A percentile compares a stretch with the other conserved stretches of the same genome.
Evolutionary conservation across 805 yeast species (phyloP).

Genomic region (Blastobotrys parvus): DNA sequence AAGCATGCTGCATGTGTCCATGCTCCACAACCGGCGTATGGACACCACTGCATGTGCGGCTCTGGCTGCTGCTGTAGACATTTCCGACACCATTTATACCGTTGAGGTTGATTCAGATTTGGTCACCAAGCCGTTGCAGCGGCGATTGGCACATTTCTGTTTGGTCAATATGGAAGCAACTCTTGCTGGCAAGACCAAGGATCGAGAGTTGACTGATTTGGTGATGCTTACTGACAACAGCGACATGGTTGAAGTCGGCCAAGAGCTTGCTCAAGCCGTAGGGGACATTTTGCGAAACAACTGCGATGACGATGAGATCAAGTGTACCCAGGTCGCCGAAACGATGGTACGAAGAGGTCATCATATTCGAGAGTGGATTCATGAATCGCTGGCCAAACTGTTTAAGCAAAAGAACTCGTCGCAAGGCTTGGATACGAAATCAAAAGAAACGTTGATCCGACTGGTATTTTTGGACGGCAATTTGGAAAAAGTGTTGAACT

Average conservation of each 20-base stretch:
- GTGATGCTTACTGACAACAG: conserved; percentile 16
- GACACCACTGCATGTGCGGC: conserved; percentile 56
- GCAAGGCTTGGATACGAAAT: conserved; percentile 48
- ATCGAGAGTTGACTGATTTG: not conserved
- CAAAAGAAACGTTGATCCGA: conserved; percentile 66
- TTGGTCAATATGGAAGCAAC: conserved; percentile 56
- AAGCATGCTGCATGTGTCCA: conserved; percentile 57
- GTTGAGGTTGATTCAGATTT: conserved; percentile 58
- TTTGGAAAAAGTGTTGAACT: conserved; percentile 42
- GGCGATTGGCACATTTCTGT: conserved; percentile 68
- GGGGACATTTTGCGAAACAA: conserved; percentile 13
- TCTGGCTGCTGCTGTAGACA: conserved; percentile 59
- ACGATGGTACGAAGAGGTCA: conserved; percentile 34
- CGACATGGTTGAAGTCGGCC: conserved; percentile 27
- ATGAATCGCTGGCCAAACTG: conserved; percentile 46
- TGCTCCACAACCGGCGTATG: conserved; percentile 52
- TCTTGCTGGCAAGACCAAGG: conserved; percentile 10
- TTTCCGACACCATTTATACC: conserved; percentile 54
- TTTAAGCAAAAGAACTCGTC: conserved; percentile 48
- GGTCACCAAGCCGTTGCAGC: conserved; percentile 54
- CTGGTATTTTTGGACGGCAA: conserved; percentile 64
- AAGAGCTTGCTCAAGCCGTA: conserved; percentile 18
- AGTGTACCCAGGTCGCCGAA: conserved; percentile 17
- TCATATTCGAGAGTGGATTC: conserved; percentile 35
- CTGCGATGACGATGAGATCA: conserved; percentile 10